Percentiles rank a stretch among this genome's conserved stretches.
Evolutionary conservation across 495 filamentous ascomycete genomes (phyloP).

Genomic region (Penicillium lividum): DNA sequence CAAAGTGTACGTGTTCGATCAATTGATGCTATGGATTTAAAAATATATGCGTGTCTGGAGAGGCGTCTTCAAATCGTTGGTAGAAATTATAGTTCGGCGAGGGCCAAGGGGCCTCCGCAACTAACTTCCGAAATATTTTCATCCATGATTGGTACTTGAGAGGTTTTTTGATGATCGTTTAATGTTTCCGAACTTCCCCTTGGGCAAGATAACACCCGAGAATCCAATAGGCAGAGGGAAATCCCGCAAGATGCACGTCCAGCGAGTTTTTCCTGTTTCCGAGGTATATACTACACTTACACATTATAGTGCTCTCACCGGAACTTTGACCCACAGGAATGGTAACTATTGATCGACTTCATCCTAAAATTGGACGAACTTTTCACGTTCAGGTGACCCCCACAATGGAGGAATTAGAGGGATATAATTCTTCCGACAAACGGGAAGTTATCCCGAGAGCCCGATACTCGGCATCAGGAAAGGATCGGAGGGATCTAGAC

Average conservation of each 20-base stretch:
- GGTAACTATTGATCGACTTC: neutral
- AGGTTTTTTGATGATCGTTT: neutral
- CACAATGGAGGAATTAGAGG: neutral
- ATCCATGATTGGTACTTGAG: neutral
- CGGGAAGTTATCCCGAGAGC: neutral
- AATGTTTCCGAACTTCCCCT: neutral
- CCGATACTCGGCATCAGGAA: slow-evolving; percentile 4
- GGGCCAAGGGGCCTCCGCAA: neutral
- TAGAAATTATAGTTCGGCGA: no score
- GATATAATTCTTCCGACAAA: slow-evolving; percentile 2
- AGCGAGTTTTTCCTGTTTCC: neutral
- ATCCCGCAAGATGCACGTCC: neutral
- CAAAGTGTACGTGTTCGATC: no score
- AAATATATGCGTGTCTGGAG: no score
- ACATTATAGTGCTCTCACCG: neutral
- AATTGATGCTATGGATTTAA: no score
- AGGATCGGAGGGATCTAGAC: slow-evolving; percentile 6
- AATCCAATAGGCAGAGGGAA: neutral
- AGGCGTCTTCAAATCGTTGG: no score
- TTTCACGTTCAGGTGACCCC: slow-evolving; percentile 2
- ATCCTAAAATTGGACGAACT: neutral
- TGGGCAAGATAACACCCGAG: neutral
- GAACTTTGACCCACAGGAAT: neutral
- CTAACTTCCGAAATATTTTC: neutral
- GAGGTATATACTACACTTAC: neutral